Evolutionary conservation across 2,329 filamentous ascomycete species (phyloP), one percentile per base, ranked within the genome.

Genomic region (Calonectria honghensis): DNA sequence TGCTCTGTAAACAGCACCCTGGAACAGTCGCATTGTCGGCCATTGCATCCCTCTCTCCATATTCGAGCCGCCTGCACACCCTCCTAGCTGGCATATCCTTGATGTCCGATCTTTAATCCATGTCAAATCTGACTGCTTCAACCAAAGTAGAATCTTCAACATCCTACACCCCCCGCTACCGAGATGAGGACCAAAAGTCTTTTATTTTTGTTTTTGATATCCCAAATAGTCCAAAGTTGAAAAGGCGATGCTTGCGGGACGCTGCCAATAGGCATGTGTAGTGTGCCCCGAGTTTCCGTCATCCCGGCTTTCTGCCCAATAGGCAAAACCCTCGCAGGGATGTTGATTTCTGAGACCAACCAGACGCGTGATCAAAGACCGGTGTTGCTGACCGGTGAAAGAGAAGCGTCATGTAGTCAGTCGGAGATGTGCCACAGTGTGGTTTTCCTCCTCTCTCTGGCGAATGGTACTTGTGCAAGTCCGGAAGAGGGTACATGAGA

Each of bases 361-460:
- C 63, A 61, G 72, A 77, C 78, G 79, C 78, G 80, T 80, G 78
- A 79, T 68, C 68, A 68, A 32, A 51, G 57, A 57, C 51, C 76
- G 65, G 78, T 80, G 77, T 75, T 72, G 68, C 69, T 74, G 48
- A 63, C 63, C 61, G 37, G 64, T 59, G 70, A 57, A 72, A 57
- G 29, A 63, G 51, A 35, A n/a, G 54, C 57, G 57, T 29, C 57
- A 61, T 61, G 35, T 61, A 61, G 35, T 61, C 37, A 27, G 35
- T 61, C 57, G 57, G 39, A 59, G 57, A 73, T 41, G 68, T 67
- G 66, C 51, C 68, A 77, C 63, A 45, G 57, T 45, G 66, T 72
- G 50, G 32, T 54, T 39, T 39, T 45, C 7, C 7, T 29, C 37
- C 48, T 59, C 52, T 16, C 31, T 59, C 51, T 61, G 35, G n/a